Evolutionary conservation across 768 basidiomycete genomes (phyloP).

Genomic region (Suillus americanus): DNA sequence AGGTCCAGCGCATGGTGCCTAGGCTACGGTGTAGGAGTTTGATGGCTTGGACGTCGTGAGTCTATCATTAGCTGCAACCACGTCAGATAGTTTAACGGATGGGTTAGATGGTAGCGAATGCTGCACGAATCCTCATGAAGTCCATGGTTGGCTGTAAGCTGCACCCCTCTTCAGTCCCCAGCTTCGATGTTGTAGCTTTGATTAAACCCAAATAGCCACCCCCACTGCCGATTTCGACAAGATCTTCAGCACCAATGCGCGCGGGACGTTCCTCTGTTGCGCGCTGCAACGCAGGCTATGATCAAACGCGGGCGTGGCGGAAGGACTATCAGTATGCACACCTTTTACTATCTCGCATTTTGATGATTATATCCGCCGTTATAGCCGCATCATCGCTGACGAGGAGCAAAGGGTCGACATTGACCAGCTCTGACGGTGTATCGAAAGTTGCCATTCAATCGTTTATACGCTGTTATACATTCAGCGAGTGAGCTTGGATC

Average conservation of each 20-base stretch:
- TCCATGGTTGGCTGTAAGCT: constrained; percentile 1
- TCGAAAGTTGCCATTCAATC: constrained; percentile 35
- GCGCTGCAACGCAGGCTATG: constrained; percentile 43
- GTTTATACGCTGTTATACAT: too few relatives aligned
- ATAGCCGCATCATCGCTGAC: constrained; percentile 29
- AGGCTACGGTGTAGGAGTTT: constrained; percentile 20
- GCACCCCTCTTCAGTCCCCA: too few relatives aligned
- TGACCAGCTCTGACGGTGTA: constrained; percentile 19
- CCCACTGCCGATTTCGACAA: constrained; percentile 29
- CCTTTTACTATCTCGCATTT: neutral
- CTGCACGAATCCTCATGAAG: neutral
- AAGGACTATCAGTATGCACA: constrained; percentile 32
- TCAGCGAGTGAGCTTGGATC: too few relatives aligned
- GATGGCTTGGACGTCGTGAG: constrained; percentile 32
- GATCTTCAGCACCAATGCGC: constrained; percentile 34
- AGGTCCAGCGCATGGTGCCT: too few relatives aligned
- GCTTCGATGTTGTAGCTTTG: neutral
- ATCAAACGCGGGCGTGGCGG: constrained; percentile 44
- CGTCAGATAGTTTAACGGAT: constrained; percentile 5
- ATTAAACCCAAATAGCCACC: constrained; percentile 23
- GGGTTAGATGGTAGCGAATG: constrained; percentile 4
- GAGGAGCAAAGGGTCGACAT: constrained; percentile 7
- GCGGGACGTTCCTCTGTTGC: constrained; percentile 42
- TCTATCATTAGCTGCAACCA: neutral
- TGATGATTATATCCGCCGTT: neutral